phyloP scores from a whole-genome alignment of 2,329 filamentous ascomycete genomes.

The Monosporascus cannonballus region DNA sequence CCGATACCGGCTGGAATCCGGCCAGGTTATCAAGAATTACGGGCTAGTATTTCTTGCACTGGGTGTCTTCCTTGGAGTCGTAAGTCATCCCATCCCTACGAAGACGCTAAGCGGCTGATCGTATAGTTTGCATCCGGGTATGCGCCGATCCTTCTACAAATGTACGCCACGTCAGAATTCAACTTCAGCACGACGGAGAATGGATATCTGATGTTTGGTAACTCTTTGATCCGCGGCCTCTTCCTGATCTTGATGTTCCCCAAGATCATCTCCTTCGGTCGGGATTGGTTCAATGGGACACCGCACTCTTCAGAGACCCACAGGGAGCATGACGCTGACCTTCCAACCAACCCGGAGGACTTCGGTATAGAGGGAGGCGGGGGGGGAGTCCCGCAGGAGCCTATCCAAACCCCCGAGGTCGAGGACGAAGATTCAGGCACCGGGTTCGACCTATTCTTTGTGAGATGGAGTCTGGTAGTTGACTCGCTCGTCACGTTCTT shows the following conservation, averaged over 20 bases:
- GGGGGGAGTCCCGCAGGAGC: slow-evolving; percentile 19
- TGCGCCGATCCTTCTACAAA: slow-evolving; percentile 54
- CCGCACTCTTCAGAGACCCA: neutral
- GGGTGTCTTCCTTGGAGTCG: slow-evolving; percentile 62
- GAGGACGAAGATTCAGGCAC: slow-evolving; percentile 23
- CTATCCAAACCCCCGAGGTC: slow-evolving; percentile 13
- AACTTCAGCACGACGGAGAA: slow-evolving; percentile 50
- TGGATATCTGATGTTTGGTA: slow-evolving; percentile 50
- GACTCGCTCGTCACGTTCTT: slow-evolving; percentile 60
- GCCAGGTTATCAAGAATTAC: slow-evolving; percentile 47
- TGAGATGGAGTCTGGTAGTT: slow-evolving; percentile 57
- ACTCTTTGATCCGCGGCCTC: slow-evolving; percentile 46
- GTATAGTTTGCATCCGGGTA: slow-evolving; percentile 58
- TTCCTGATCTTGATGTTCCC: slow-evolving; percentile 51
- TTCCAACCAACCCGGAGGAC: slow-evolving; percentile 18
- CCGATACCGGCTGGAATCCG: slow-evolving; percentile 43
- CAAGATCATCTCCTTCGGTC: slow-evolving; percentile 43
- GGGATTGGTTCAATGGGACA: slow-evolving; percentile 26
- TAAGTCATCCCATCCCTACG: slow-evolving; percentile 23
- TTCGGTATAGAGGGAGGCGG: slow-evolving; percentile 17
- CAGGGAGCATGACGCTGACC: slow-evolving; percentile 4
- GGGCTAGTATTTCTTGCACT: slow-evolving; percentile 58
- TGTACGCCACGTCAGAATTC: slow-evolving; percentile 52
- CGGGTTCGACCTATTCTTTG: slow-evolving; percentile 60
- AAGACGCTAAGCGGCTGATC: neutral